Evolutionary conservation across 768 basidiomycete species (phyloP).

Genomic region (Leccinum boreale): DNA sequence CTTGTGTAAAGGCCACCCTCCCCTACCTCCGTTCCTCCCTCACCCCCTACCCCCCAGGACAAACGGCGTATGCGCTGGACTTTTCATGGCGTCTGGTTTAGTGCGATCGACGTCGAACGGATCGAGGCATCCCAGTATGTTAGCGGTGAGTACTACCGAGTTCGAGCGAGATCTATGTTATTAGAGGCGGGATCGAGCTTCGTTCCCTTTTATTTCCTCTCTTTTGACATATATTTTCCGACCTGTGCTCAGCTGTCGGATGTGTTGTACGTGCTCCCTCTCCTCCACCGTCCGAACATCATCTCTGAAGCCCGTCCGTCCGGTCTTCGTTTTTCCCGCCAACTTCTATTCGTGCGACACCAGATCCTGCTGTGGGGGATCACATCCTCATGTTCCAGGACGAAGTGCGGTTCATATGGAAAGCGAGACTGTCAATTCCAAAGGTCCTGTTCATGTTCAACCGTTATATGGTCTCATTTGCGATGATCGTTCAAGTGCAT

Average conservation of each 20-base stretch:
- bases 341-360: background rate
- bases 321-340: background rate
- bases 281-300: background rate
- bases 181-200: background rate
- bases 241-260: constrained; percentile 17
- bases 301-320: background rate
- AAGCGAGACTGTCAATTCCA: constrained; percentile 23
- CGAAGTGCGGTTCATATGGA: constrained; percentile 34
- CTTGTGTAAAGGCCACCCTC: too few relatives aligned
- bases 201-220: background rate
- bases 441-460: constrained; percentile 34
- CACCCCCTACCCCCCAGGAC: background rate
- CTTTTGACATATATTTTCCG: background rate
- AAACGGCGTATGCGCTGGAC: background rate
- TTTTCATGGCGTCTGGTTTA: constrained; percentile 7
- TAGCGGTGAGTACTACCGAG: constrained; percentile 19
- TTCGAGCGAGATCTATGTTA: background rate
- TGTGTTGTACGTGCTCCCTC: constrained; percentile 17
- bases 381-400: constrained; percentile 32
- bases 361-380: constrained; percentile 33
- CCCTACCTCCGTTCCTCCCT: background rate
- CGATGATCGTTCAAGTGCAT: constrained; percentile 28
- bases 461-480: constrained; percentile 31
- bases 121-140: constrained; percentile 23
- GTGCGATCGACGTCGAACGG: background rate